Conservation (phyloP, 345 rosid species). For the Moricandia moricandioides region DNA sequence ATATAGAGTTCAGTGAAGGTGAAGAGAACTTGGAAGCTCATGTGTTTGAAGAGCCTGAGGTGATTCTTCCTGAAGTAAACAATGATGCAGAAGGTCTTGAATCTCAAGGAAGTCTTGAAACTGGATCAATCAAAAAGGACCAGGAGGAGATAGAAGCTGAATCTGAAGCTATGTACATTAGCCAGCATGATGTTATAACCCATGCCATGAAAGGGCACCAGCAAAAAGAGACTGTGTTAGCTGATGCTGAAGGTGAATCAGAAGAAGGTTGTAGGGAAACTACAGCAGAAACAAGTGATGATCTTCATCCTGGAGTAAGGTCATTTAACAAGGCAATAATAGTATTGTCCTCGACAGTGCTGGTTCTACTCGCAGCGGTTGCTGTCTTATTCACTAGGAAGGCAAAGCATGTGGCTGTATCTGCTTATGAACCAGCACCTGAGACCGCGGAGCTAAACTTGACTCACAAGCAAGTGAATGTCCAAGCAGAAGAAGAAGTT, state of each 20-base stretch:
- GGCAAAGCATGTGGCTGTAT: conserved; percentile 10
- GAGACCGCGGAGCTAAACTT: background rate
- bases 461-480: background rate
- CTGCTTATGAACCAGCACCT: background rate
- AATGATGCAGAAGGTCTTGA: background rate
- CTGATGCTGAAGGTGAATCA: background rate
- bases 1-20: background rate
- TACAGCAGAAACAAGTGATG: conserved; percentile 11
- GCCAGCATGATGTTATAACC: background rate
- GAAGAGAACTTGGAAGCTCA: conserved; percentile 6
- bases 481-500: conserved; percentile 42
- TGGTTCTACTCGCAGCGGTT: conserved; percentile 41
- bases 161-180: conserved; percentile 14
- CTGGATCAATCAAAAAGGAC: background rate
- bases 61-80: conserved; percentile 22
- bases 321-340: background rate
- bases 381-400: conserved; percentile 38
- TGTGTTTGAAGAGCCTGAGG: conserved; percentile 9
- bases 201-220: conserved; percentile 4
- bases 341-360: conserved; percentile 35
- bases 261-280: background rate
- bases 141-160: background rate
- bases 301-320: conserved; percentile 5
- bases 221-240: background rate
- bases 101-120: background rate